These are phyloP conservation scores for Syncephalastrum contaminatum DNA, from an alignment of 371 early-diverging fungal species.

Conservation along the genomic window DNA sequence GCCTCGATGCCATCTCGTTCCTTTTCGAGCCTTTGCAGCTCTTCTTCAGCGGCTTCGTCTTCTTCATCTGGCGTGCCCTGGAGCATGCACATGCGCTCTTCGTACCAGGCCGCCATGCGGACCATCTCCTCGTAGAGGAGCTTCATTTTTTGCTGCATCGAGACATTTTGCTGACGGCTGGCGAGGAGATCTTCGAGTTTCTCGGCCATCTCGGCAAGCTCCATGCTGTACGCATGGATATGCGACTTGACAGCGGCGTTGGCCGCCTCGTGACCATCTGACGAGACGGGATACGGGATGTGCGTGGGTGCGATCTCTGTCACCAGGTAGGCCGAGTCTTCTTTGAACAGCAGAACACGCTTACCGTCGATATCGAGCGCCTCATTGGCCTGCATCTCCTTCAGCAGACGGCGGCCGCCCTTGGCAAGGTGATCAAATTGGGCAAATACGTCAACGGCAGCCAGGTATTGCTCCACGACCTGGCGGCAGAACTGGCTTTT, in stretches of 20 bases:
- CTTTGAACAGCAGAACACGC: constrained; percentile 32
- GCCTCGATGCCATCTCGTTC: constrained; percentile 27
- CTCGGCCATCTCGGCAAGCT: constrained; percentile 24
- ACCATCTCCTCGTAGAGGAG: constrained; percentile 41
- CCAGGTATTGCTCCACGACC: constrained; percentile 36
- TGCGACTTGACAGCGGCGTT: constrained; percentile 20
- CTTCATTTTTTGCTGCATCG: constrained; percentile 37
- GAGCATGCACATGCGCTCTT: constrained; percentile 18
- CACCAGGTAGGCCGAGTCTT: constrained; percentile 32
- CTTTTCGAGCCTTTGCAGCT: constrained; percentile 27
- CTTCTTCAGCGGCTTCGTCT: constrained; percentile 24
- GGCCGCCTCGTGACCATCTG: constrained; percentile 12
- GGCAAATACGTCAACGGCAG: constrained; percentile 21
- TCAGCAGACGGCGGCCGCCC: constrained; percentile 20
- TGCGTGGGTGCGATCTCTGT: constrained; percentile 23
- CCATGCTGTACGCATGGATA: constrained; percentile 18
- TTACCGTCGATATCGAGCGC: constrained; percentile 10
- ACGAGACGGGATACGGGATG: constrained; percentile 28
- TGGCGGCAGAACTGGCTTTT: constrained; percentile 24
- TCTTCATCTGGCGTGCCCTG: constrained; percentile 19
- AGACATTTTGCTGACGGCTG: constrained; percentile 34
- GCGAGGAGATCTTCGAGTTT: constrained; percentile 33
- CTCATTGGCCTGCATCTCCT: constrained; percentile 9
- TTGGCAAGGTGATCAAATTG: constrained; percentile 14
- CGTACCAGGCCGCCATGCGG: constrained; percentile 40